Conservation (phyloP, 768 basidiomycete species). For the Nevesoporus exiguus region DNA sequence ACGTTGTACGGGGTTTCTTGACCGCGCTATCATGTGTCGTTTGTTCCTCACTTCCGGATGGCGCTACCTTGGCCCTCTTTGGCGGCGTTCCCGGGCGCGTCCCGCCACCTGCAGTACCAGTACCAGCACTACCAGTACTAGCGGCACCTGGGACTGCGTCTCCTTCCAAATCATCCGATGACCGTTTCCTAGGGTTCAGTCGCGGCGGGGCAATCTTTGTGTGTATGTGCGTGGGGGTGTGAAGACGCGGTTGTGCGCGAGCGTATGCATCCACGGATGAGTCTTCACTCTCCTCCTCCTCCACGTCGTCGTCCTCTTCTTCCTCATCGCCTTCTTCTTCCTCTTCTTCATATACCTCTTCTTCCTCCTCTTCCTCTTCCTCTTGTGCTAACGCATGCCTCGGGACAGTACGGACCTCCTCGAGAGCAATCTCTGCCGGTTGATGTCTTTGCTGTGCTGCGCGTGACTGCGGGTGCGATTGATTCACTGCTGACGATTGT, state of each 20-base stretch:
- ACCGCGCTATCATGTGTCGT: not conserved
- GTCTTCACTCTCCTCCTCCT: constrained; percentile 33
- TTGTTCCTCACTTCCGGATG: constrained; percentile 7
- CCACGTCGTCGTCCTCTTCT: constrained; percentile 32
- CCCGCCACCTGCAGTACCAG: not conserved
- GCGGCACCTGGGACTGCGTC: constrained; percentile 10
- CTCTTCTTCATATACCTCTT: constrained; percentile 16
- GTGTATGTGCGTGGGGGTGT: not conserved
- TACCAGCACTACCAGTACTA: not conserved
- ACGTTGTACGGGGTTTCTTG: not conserved
- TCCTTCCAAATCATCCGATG: constrained; percentile 37
- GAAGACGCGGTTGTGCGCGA: constrained; percentile 6
- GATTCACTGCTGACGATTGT: constrained; percentile 3
- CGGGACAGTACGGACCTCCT: constrained; percentile 21
- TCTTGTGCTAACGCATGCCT: constrained; percentile 22
- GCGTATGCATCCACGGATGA: constrained; percentile 10
- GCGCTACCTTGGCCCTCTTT: constrained; percentile 35
- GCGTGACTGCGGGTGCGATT: constrained; percentile 5
- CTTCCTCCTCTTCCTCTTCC: constrained; percentile 33
- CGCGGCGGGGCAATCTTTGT: constrained; percentile 12
- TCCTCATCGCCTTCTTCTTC: constrained; percentile 32
- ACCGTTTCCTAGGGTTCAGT: constrained; percentile 33
- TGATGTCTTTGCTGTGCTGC: constrained; percentile 11
- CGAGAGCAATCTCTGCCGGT: constrained; percentile 23
- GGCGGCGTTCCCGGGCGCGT: constrained; percentile 36